A percentile compares a stretch with the other conserved stretches of the same genome.
Evolutionary conservation across 441 rosid species (phyloP).

Genomic region (Gossypium davidsonii): DNA sequence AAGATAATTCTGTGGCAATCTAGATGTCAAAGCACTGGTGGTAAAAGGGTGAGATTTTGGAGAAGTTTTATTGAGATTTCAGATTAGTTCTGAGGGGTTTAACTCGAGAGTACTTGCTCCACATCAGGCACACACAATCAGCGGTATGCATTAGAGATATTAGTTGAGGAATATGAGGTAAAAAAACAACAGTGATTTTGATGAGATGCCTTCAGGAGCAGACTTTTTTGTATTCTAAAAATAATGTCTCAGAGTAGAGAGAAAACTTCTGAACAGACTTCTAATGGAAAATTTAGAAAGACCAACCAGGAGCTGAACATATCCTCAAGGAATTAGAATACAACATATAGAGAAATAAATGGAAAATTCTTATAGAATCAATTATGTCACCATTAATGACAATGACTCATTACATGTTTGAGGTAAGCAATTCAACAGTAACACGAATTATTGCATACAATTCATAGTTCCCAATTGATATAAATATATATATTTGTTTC

Average conservation of each 20-base stretch:
- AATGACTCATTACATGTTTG: background rate
- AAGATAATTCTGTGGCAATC: background rate
- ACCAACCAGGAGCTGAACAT: background rate
- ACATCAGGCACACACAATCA: background rate
- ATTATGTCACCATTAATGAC: background rate
- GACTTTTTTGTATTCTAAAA: background rate
- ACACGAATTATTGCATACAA: background rate
- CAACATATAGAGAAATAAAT: background rate
- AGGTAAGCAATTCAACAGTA: background rate
- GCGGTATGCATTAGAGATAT: background rate
- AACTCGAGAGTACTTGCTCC: background rate
- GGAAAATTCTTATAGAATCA: background rate
- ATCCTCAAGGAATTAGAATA: background rate
- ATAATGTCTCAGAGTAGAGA: background rate
- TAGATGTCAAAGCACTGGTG: background rate
- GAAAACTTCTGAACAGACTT: background rate
- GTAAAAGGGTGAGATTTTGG: background rate
- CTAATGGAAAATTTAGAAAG: background rate
- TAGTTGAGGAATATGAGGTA: background rate
- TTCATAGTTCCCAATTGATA: background rate
- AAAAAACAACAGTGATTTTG: background rate
- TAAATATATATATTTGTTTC: background rate
- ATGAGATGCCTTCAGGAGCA: background rate
- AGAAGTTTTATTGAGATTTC: background rate
- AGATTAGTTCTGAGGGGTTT: background rate